Evolutionary conservation across 495 filamentous ascomycete species (phyloP).

Genomic region (Aspergillus haitiensis): DNA sequence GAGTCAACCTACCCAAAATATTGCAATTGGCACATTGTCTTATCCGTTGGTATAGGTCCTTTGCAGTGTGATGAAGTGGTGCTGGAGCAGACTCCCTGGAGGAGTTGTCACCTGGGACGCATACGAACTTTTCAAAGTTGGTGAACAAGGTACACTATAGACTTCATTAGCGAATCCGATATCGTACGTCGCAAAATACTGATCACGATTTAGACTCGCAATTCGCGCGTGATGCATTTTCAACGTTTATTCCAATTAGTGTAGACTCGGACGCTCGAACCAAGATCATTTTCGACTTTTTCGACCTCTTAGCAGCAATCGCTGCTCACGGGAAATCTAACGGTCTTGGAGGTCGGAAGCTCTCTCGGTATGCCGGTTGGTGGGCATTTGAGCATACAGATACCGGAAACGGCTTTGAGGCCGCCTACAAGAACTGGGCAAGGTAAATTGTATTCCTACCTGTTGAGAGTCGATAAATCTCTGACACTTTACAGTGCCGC

Average conservation of each 20-base stretch:
- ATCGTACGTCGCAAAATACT: slow-evolving; percentile 3
- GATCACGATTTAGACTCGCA: slow-evolving; percentile 67
- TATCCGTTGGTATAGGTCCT: slow-evolving; percentile 62
- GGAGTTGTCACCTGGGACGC: slow-evolving; percentile 96
- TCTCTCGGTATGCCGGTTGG: slow-evolving; percentile 95
- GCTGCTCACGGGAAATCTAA: slow-evolving; percentile 87
- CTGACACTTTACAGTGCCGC: slow-evolving; percentile 64
- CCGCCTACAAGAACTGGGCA: slow-evolving; percentile 86
- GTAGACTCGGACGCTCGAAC: slow-evolving; percentile 84
- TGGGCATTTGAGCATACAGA: slow-evolving; percentile 96
- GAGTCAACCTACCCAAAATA: slow-evolving; percentile 20
- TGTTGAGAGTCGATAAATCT: slow-evolving; percentile 4
- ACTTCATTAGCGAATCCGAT: not conserved
- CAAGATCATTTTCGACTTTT: slow-evolving; percentile 93
- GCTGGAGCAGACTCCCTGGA: slow-evolving; percentile 90
- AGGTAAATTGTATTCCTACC: slow-evolving; percentile 39
- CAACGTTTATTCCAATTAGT: slow-evolving; percentile 93
- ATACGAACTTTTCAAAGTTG: slow-evolving; percentile 93
- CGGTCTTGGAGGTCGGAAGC: slow-evolving; percentile 87
- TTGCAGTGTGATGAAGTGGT: slow-evolving; percentile 96
- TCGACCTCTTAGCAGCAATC: slow-evolving; percentile 84
- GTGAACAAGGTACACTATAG: slow-evolving; percentile 72
- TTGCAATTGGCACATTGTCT: not conserved
- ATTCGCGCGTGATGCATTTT: slow-evolving; percentile 88
- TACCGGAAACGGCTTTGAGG: slow-evolving; percentile 87